A percentile compares a stretch with the other conserved stretches of the same genome.
Evolutionary conservation across 257 asterid species (phyloP).

Genomic region (Solanum rostratum): DNA sequence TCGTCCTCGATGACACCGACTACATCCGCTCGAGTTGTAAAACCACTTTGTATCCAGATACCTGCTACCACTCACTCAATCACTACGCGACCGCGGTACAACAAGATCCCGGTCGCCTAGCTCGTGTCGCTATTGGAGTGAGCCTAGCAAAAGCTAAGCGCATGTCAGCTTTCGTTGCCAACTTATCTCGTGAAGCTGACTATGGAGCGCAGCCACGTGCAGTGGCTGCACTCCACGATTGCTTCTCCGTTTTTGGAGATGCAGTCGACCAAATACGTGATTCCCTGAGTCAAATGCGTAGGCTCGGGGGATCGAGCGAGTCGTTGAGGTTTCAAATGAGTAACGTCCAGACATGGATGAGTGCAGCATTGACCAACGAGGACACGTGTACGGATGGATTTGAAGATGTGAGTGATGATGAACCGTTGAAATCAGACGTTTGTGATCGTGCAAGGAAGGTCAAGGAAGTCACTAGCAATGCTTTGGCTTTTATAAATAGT

Average conservation of each 20-base stretch:
- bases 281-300: slow-evolving; percentile 63
- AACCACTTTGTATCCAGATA: slow-evolving; percentile 1
- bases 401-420: slow-evolving; percentile 28
- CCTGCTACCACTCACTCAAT: slow-evolving; percentile 7
- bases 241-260: slow-evolving; percentile 44
- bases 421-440: slow-evolving; percentile 39
- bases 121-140: slow-evolving; percentile 2
- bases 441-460: slow-evolving; percentile 31
- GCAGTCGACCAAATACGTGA: slow-evolving; percentile 62
- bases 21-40: slow-evolving; percentile 4
- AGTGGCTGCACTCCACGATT: slow-evolving; percentile 59
- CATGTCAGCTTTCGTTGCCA: slow-evolving; percentile 1
- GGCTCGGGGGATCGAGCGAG: slow-evolving; percentile 31
- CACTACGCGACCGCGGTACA: slow-evolving; percentile 7
- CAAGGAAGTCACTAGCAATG: slow-evolving; percentile 69
- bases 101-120: slow-evolving; percentile 1
- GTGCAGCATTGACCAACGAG: slow-evolving; percentile 82
- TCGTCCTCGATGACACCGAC: background rate
- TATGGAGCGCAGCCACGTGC: slow-evolving; percentile 42
- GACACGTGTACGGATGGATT: slow-evolving; percentile 90
- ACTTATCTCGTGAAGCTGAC: slow-evolving; percentile 33
- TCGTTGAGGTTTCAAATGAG: slow-evolving; percentile 62
- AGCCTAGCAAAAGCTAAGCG: slow-evolving; percentile 6
- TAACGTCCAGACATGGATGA: slow-evolving; percentile 97
- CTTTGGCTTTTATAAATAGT: slow-evolving; percentile 64